Conservation (phyloP, 2,329 filamentous ascomycete genomes). For the Fusarium sp. region DNA sequence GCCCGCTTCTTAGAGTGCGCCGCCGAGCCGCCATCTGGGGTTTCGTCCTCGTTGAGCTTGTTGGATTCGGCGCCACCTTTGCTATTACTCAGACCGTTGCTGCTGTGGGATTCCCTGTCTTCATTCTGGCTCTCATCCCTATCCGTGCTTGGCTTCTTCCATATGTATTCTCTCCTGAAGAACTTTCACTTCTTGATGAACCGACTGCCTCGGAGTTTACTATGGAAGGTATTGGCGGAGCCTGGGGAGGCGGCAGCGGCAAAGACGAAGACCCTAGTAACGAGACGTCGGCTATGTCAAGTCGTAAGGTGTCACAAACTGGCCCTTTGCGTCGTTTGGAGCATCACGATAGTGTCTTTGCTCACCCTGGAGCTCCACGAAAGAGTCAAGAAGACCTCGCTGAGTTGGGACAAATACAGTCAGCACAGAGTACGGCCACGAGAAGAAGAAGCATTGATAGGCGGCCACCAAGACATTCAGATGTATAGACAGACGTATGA, state of each 20-base stretch:
- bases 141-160: constrained; percentile 74
- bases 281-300: constrained; percentile 30
- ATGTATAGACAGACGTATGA: constrained; percentile 13
- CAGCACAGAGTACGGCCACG: constrained; percentile 46
- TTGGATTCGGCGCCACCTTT: constrained; percentile 82
- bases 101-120: constrained; percentile 82
- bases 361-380: constrained; percentile 42
- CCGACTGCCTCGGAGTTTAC: constrained; percentile 81
- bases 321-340: constrained; percentile 12
- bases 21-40: constrained; percentile 76
- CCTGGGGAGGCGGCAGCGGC: constrained; percentile 58
- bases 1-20: constrained; percentile 71
- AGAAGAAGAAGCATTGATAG: constrained; percentile 45
- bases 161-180: constrained; percentile 67
- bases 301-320: constrained; percentile 18
- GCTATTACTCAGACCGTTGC: constrained; percentile 87
- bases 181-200: constrained; percentile 74
- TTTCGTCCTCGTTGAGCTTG: constrained; percentile 76
- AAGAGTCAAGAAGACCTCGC: constrained; percentile 52
- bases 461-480: constrained; percentile 22
- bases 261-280: constrained; percentile 33
- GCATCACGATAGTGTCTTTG: constrained; percentile 42
- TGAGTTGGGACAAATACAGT: constrained; percentile 48
- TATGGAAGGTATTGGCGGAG: constrained; percentile 80
- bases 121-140: constrained; percentile 78